Evolutionary conservation across 1,284 basidiomycete species (phyloP).

Genomic region (Trichosporon sp.): DNA sequence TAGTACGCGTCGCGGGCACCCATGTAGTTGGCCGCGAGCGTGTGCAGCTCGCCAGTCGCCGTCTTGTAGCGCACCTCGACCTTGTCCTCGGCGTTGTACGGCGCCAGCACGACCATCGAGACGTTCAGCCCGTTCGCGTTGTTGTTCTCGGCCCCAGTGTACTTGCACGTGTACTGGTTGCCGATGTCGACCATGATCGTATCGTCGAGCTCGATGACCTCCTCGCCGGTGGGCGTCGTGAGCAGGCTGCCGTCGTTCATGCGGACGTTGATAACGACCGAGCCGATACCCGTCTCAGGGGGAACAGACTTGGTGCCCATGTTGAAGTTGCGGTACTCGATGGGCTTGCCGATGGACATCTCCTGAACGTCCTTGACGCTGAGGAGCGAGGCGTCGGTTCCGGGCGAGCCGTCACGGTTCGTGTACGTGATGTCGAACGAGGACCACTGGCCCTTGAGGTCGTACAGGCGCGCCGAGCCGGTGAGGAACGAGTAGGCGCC

Average conservation of each 20-base stretch:
- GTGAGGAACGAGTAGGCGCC: constrained; percentile 8
- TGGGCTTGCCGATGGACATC: constrained; percentile 8
- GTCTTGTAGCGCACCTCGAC: constrained; percentile 11
- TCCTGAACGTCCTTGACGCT: not conserved
- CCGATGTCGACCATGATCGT: constrained; percentile 14
- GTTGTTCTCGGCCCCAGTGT: constrained; percentile 3
- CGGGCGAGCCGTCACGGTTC: constrained; percentile 15
- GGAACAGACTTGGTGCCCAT: constrained; percentile 4
- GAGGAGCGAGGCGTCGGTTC: constrained; percentile 5
- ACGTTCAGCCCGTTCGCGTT: constrained; percentile 12
- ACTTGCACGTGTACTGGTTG: constrained; percentile 12
- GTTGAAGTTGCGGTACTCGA: constrained; percentile 10
- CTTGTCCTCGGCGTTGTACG: constrained; percentile 11
- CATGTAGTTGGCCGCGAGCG: constrained; percentile 11
- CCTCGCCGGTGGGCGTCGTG: not conserved
- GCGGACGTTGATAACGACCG: constrained; percentile 5
- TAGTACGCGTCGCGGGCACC: constrained; percentile 8
- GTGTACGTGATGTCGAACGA: constrained; percentile 13
- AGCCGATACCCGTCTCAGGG: not conserved
- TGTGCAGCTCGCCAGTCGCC: not conserved
- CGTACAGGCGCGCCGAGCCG: constrained; percentile 14
- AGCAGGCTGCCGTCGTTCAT: constrained; percentile 12
- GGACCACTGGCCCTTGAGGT: constrained; percentile 16
- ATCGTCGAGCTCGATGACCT: constrained; percentile 12
- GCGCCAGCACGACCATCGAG: constrained; percentile 13